Base-by-base conservation (phyloP, 371 early-diverging fungal genomes). In the Mortierella sp. region DNA sequence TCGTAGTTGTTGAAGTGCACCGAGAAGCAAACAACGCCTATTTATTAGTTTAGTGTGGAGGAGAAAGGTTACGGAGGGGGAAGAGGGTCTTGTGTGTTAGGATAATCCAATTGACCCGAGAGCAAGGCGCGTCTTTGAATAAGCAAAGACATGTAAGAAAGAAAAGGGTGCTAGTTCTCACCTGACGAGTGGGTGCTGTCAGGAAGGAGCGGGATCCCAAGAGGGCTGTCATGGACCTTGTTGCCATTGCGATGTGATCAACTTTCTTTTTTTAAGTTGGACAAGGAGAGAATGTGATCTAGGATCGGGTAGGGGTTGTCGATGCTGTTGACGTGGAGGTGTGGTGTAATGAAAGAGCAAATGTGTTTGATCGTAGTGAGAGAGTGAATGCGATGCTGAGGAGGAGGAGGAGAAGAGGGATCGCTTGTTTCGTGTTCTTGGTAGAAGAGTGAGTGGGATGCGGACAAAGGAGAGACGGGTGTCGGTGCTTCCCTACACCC, bases 201-300 rank as follows among this genome's bases (percentile, higher is more conserved):
- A 71, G 71, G 65, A 76, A 73, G 8, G 83, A 71, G 54, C 27
- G 18, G n/a, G 78, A 68, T 35, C 78, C 75, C 32, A 82, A 38
- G 49, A 82, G 76, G 18, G 72, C 24, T 41, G 56, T 49, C 71
- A 75, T 58, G 43, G 83, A 72, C 49, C 70, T 75, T 72, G 54
- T 29, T 27, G 77, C 75, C 79, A 79, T 79, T 29, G 51, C 58
- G 8, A 18, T 51, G 51, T 21, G 51, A 6, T 51, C 51, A 51
- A 51, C 51, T 51, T 21, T 12, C 14, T 48, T 51, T 49, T 51
- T 51, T 51, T 51, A 51, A 21, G 51, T 51, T 51, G 51, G 5
- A 48, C 41, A 48, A 21, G 51, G 18, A 58, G 27, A 12, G 63
- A 16, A 24, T 71, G 65, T 51, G 72, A 49, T 41, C 27, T 14